These are phyloP conservation scores for Fagopyrum tataricum DNA, from an alignment of 148 eudicot genomes.

Conservation along the genomic window DNA sequence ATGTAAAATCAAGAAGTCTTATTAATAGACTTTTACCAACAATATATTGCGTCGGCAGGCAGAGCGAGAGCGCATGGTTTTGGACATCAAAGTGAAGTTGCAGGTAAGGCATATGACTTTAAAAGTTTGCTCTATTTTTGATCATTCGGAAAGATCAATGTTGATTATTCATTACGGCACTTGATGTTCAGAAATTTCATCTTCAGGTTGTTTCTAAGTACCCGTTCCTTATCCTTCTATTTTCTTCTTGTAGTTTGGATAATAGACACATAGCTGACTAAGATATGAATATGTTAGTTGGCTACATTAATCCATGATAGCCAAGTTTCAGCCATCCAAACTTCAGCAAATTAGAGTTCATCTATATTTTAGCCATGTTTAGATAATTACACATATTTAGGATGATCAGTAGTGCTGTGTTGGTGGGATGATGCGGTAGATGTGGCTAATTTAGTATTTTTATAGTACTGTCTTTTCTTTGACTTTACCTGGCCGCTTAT, in stretches of 20 bases:
- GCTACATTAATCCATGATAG: no score
- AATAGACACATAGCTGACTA: neutral
- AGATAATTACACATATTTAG: no score
- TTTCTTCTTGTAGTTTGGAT: neutral
- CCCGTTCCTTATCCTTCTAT: neutral
- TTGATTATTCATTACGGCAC: neutral
- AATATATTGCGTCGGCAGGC: constrained; percentile 44
- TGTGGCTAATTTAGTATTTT: neutral
- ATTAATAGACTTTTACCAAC: no score
- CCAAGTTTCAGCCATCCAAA: no score
- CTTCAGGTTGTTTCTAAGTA: neutral
- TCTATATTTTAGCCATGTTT: no score
- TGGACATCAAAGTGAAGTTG: constrained; percentile 94
- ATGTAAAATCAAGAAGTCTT: no score
- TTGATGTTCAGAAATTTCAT: neutral
- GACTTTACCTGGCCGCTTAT: neutral
- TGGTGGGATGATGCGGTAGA: neutral
- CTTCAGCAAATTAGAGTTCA: no score
- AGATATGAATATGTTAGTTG: no score
- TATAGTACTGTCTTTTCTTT: neutral
- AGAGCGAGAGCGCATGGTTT: constrained; percentile 95
- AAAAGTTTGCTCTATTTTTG: neutral
- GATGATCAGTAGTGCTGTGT: neutral
- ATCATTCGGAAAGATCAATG: neutral
- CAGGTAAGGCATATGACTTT: constrained; percentile 43